A percentile compares a stretch with the other conserved stretches of the same genome.
Evolutionary conservation across 805 yeast species (phyloP).

Genomic region (Suhomyces pyralidae): DNA sequence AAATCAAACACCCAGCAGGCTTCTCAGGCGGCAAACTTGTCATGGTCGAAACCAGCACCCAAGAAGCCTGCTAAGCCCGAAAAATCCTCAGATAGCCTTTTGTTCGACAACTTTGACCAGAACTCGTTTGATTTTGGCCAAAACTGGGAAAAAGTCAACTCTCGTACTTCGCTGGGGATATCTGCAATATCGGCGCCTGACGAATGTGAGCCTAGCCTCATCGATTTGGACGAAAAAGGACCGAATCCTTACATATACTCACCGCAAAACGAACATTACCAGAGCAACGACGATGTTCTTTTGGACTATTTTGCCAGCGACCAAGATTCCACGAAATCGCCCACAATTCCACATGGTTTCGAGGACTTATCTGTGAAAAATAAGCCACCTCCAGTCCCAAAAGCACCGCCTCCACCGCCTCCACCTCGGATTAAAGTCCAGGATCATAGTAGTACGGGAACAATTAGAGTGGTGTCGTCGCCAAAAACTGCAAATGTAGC

Average conservation of each 20-base stretch:
- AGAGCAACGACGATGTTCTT: conserved; percentile 5
- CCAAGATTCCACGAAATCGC: conserved; percentile 1
- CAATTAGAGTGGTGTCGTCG: background rate
- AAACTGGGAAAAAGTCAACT: conserved; percentile 7
- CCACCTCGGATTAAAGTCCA: conserved; percentile 6
- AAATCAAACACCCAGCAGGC: conserved; percentile 17
- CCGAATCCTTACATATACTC: conserved; percentile 3
- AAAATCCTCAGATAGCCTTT: conserved; percentile 13
- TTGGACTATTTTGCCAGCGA: conserved; percentile 5
- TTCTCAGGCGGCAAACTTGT: conserved; percentile 27
- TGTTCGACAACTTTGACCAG: conserved; percentile 41
- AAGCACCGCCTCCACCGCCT: conserved; percentile 15
- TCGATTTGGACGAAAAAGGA: conserved; percentile 68
- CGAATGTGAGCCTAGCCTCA: conserved; percentile 47
- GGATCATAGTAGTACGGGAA: background rate
- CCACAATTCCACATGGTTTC: conserved; percentile 12
- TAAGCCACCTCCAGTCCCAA: background rate
- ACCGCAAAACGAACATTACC: background rate
- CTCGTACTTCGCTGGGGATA: conserved; percentile 5
- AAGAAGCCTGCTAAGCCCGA: background rate
- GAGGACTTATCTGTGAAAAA: conserved; percentile 21
- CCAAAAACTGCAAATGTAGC: background rate
- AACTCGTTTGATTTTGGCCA: conserved; percentile 14
- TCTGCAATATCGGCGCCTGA: conserved; percentile 3
- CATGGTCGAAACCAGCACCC: conserved; percentile 24